Base-by-base conservation (phyloP, 495 filamentous ascomycete species). In the Achaetomiella virescens region DNA sequence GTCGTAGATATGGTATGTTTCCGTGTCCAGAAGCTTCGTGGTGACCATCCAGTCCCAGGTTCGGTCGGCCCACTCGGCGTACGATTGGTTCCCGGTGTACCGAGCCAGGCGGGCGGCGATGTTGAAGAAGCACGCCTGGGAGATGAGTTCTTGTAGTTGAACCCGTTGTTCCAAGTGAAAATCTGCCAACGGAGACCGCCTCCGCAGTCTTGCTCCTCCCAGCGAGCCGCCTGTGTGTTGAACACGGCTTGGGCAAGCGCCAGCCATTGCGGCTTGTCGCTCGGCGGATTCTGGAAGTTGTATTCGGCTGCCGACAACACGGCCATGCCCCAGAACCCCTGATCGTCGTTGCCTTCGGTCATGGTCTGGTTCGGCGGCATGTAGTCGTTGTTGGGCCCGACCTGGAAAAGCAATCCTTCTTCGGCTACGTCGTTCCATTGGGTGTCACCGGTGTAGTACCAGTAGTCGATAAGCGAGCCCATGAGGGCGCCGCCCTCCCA, bases 181-280 rank as follows among this genome's bases (percentile, higher is more conserved):
- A 93, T 87, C 73, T 95, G 89, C 90, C 90, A 95, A 31, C 84
- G 77, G 46, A 95, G 71, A 1, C 90, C 90, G 41, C 90, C 90
- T 29, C 78, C 77, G 67, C 90, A 95, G 17, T 79, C 78, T 6
- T 68, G 61, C 2, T 71, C 71, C 54, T 91, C 77, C 88, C 88
- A 92, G 2, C 87, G 75, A 0, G 73, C 69, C 2, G 80, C 82
- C 61, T 89, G 86, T 1, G 81, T 82, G 67, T 91, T 90, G 72
- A 90, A 92, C 0, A 85, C 86, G 8, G 84, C 87, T 61, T 93
- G 88, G 1, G 83, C 88, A 50, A 93, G 78, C 1, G 84, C 85
- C 0, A 93, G 74, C 88, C 88, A 92, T 55, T 85, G 82, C 3
- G 87, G 86, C 57, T 84, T 61, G 44, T 70, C 69, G 14, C 53